Conservation (phyloP, 2,329 filamentous ascomycete species). For the Colletotrichum musae region DNA sequence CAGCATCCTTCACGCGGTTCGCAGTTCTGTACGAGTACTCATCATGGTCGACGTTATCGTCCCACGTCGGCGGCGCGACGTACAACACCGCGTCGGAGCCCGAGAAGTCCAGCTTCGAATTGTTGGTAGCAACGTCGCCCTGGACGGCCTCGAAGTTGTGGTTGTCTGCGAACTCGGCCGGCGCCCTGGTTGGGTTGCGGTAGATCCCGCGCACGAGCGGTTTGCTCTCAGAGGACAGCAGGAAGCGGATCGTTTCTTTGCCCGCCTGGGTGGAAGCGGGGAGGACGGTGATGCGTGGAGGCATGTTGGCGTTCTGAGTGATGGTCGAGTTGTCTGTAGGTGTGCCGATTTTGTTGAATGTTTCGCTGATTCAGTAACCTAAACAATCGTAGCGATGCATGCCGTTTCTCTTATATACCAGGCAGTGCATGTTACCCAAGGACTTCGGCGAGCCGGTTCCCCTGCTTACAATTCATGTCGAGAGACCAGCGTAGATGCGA, state of each 20-base stretch:
- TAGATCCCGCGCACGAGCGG: slow-evolving; percentile 48
- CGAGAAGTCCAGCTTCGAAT: slow-evolving; percentile 46
- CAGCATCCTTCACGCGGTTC: slow-evolving; percentile 44
- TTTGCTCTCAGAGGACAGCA: slow-evolving; percentile 43
- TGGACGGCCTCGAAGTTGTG: slow-evolving; percentile 47
- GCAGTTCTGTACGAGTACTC: slow-evolving; percentile 47
- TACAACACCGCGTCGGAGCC: slow-evolving; percentile 51
- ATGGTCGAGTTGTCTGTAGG: too few species aligned
- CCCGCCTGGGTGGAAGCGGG: slow-evolving; percentile 52
- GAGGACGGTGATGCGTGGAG: slow-evolving; percentile 47
- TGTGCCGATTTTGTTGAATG: too few species aligned
- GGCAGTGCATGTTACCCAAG: too few species aligned
- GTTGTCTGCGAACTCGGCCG: slow-evolving; percentile 46
- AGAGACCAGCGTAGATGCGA: not conserved
- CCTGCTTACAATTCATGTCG: too few species aligned
- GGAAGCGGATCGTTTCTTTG: slow-evolving; percentile 46
- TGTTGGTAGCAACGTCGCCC: slow-evolving; percentile 47
- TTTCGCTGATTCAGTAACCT: too few species aligned
- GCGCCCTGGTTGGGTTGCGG: slow-evolving; percentile 48
- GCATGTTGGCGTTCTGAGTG: slow-evolving; percentile 41
- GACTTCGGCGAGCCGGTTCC: too few species aligned
- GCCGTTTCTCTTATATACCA: too few species aligned
- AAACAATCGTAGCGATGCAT: too few species aligned
- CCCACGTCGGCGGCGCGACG: slow-evolving; percentile 49
- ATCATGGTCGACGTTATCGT: slow-evolving; percentile 45